Evolutionary conservation across 1,139 yeast genomes (phyloP).

Genomic region (Candida gigantensis): DNA sequence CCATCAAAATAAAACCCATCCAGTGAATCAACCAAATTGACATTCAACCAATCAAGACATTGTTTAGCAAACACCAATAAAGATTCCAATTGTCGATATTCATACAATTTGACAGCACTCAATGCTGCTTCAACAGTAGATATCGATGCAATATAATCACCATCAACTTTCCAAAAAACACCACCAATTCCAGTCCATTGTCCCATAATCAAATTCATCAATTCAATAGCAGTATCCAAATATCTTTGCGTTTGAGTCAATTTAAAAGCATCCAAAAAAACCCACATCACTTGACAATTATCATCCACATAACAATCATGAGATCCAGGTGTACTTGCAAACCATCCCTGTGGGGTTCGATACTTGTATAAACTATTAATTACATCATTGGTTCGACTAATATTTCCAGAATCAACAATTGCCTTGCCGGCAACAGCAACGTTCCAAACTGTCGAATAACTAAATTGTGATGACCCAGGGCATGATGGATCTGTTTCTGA

Average conservation of each 20-base stretch:
- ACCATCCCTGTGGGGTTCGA: slow-evolving; percentile 22
- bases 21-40: slow-evolving; percentile 23
- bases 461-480: slow-evolving; percentile 12
- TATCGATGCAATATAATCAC: slow-evolving; percentile 32
- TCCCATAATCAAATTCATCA: slow-evolving; percentile 19
- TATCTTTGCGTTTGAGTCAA: slow-evolving; percentile 17
- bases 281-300: slow-evolving; percentile 37
- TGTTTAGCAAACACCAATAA: slow-evolving; percentile 24
- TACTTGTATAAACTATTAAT: slow-evolving; percentile 17
- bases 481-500: slow-evolving; percentile 16
- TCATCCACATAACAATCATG: slow-evolving; percentile 36
- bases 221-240: slow-evolving; percentile 19
- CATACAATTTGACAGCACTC: slow-evolving; percentile 30
- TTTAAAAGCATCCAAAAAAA: slow-evolving; percentile 26
- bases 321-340: slow-evolving; percentile 27
- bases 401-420: slow-evolving; percentile 15
- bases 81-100: slow-evolving; percentile 18
- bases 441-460: slow-evolving; percentile 24
- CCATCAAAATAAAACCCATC: slow-evolving; percentile 31
- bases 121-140: slow-evolving; percentile 36
- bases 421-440: slow-evolving; percentile 27
- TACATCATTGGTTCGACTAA: slow-evolving; percentile 9
- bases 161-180: slow-evolving; percentile 26
- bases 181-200: slow-evolving; percentile 30
- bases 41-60: slow-evolving; percentile 25